Percentiles rank a stretch among this genome's conserved stretches.
Conservation (phyloP, 768 basidiomycete species). For the Phlebiopsis gigantea region DNA sequence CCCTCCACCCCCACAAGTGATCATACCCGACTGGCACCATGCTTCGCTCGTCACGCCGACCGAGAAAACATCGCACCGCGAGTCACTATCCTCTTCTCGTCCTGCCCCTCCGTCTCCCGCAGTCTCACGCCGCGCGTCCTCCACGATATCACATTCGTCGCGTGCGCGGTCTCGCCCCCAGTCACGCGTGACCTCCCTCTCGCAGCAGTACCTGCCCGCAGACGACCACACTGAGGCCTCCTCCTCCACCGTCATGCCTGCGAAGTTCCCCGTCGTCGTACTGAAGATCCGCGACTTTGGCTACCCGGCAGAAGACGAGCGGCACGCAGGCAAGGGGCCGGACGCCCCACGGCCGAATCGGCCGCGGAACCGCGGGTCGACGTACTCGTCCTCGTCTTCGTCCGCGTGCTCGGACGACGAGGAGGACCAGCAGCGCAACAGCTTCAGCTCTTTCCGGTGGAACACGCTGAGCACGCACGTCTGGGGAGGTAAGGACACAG, state of each 20-base stretch:
- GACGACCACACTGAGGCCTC: conserved; percentile 25
- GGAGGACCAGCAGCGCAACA: conserved; percentile 24
- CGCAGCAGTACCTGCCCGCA: conserved; percentile 27
- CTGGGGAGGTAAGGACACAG: conserved; percentile 25
- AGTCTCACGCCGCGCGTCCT: conserved; percentile 39
- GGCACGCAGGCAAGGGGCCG: conserved; percentile 38
- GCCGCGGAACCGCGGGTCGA: conserved; percentile 26
- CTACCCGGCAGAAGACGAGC: conserved; percentile 35
- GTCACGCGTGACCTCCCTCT: conserved; percentile 33
- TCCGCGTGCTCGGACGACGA: conserved; percentile 19
- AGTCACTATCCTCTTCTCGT: conserved; percentile 41
- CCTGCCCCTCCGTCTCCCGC: conserved; percentile 61
- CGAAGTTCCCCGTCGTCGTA: conserved; percentile 17
- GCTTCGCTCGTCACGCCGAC: conserved; percentile 26
- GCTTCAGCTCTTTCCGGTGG: conserved; percentile 38
- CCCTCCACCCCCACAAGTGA: conserved; percentile 13
- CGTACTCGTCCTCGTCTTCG: conserved; percentile 20
- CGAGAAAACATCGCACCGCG: conserved; percentile 22
- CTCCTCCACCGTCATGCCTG: conserved; percentile 16
- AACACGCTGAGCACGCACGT: conserved; percentile 32
- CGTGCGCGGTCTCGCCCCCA: conserved; percentile 27
- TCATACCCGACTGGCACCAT: conserved; percentile 19
- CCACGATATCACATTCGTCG: conserved; percentile 29
- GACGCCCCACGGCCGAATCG: conserved; percentile 36
- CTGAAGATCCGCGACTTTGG: conserved; percentile 50